Base-by-base conservation (phyloP, 305 asterid genomes). In the Solanum hybrid region DNA sequence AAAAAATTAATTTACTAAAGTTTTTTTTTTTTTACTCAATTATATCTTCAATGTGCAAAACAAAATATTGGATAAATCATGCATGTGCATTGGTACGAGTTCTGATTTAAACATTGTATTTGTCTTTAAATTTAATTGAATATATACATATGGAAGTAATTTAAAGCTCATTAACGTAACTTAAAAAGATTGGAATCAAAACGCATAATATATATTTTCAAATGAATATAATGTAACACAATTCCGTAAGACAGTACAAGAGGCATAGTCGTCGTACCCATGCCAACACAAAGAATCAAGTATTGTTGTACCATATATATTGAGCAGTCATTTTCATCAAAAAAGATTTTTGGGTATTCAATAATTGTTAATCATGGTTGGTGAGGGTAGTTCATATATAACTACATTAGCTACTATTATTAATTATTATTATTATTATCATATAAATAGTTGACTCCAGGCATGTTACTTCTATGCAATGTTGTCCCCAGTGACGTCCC, bases 401-500 rank as follows among this genome's bases (percentile, higher is more conserved):
- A 37, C 38, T 76, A 76, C 8, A 39, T 39, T 37, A 2, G 8
- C 22, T 51, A 51, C 8, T 51, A 51, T 51, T 51, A 51, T 15
- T 51, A 15, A 3, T 39, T 39, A 39, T 39, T 39, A 45, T 45
- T 45, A 5, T 8, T 34, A 79, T 39, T 38, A 81, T 33, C 1
- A 38, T 39, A 61, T 77, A 78, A 78, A 37, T 78, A 79, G 90
- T 88, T 83, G 90, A 88, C 87, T 78, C 1, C 45, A 20, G 13
- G 92, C 93, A 91, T 88, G 93, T 88, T 91, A 90, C 92, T 88
- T 77, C 86, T 83, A 29, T 72, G 29, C 33, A 51, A 51, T 81
- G 36, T 45, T 11, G 57, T 22, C 27, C 72, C 91, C 45, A 27
- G 12, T 72, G 17, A 24, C 78, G 79, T 80, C 86, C 90, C 79